Conservation (phyloP, 2,329 filamentous ascomycete genomes). For the Plectosphaerella sp. region DNA sequence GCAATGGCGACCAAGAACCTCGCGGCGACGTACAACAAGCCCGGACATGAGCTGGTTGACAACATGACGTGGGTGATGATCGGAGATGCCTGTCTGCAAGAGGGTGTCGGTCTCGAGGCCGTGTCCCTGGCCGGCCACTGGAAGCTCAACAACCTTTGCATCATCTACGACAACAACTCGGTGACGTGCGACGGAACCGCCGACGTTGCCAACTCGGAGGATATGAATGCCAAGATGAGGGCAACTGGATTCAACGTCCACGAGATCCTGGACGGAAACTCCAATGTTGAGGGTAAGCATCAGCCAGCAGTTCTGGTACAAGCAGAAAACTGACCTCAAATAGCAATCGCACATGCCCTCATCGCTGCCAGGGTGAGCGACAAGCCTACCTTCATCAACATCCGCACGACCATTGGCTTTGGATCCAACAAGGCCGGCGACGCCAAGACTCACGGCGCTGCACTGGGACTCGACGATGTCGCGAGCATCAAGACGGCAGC, state of each 20-base stretch:
- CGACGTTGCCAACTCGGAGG: conserved; percentile 49
- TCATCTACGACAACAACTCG: conserved; percentile 60
- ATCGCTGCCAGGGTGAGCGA: conserved; percentile 35
- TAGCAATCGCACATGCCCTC: conserved; percentile 37
- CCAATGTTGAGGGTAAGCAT: conserved; percentile 34
- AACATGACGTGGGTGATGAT: conserved; percentile 54
- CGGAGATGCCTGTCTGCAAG: conserved; percentile 54
- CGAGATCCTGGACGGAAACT: conserved; percentile 47
- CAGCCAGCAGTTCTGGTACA: too few species aligned
- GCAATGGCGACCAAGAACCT: conserved; percentile 55
- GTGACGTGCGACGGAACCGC: conserved; percentile 55
- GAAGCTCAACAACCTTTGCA: conserved; percentile 49
- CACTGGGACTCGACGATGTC: conserved; percentile 50
- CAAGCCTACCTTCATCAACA: conserved; percentile 55
- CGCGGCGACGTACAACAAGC: conserved; percentile 47
- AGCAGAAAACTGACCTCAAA: neutral
- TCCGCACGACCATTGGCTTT: conserved; percentile 51
- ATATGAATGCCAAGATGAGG: conserved; percentile 54
- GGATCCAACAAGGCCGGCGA: conserved; percentile 43
- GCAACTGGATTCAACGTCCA: conserved; percentile 53
- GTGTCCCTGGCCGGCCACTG: conserved; percentile 52
- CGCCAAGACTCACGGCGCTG: conserved; percentile 53
- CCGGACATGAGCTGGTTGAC: conserved; percentile 40
- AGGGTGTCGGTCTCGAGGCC: conserved; percentile 53
- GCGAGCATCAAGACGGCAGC: conserved; percentile 28